phyloP scores from a whole-genome alignment of 306 rosid genomes.

The Chamaecrista fasciculata region DNA sequence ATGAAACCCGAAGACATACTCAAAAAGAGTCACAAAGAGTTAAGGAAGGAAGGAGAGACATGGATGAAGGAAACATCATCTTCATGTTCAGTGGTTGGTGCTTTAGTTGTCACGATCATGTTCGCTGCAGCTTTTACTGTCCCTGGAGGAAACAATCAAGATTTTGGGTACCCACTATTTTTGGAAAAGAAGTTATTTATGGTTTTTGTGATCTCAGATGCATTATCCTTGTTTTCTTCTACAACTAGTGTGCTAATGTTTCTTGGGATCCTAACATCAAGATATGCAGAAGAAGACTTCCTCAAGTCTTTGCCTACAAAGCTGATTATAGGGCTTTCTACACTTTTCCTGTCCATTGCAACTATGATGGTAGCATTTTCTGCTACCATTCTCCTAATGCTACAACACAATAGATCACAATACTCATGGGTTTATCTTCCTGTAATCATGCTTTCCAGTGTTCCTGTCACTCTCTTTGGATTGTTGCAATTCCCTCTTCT shows the following conservation, averaged over 20 bases:
- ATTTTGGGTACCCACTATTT: background rate
- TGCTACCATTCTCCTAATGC: background rate
- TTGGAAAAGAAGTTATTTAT: background rate
- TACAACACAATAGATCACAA: background rate
- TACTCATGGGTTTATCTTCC: background rate
- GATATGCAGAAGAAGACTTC: background rate
- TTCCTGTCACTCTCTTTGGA: background rate
- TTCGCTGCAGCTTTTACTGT: slow-evolving; percentile 4
- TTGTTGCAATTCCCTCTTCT: background rate
- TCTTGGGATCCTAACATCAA: background rate
- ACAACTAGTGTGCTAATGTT: background rate
- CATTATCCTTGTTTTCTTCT: background rate
- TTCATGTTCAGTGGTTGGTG: background rate
- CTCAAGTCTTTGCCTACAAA: background rate
- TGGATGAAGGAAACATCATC: slow-evolving; percentile 3
- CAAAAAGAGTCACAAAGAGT: background rate
- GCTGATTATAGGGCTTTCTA: background rate
- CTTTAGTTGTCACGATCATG: background rate
- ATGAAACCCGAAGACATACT: background rate
- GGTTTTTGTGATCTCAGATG: background rate
- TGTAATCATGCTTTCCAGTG: background rate
- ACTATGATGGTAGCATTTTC: slow-evolving; percentile 4
- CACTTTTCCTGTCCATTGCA: background rate
- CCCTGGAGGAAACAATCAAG: slow-evolving; percentile 9
- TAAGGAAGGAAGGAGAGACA: slow-evolving; percentile 14